Evolutionary conservation across 1,139 yeast species (phyloP).

Genomic region (Lodderomyces beijingensis): DNA sequence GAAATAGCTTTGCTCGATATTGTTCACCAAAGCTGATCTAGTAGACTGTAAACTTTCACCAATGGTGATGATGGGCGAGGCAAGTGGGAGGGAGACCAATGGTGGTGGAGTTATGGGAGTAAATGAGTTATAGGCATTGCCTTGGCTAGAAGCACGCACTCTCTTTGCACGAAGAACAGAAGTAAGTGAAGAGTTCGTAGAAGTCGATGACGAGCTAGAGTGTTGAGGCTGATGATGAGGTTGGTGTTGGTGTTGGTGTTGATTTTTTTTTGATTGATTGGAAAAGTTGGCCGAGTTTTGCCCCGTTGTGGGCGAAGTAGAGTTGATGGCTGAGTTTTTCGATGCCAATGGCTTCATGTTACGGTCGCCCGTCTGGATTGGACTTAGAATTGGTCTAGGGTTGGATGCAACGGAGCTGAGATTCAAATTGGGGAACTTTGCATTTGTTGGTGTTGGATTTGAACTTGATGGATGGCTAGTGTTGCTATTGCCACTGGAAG

Average conservation of each 20-base stretch:
- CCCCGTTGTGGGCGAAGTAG: slow-evolving; percentile 5
- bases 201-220: slow-evolving; percentile 10
- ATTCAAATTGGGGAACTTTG: slow-evolving; percentile 16
- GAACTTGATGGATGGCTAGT: slow-evolving; percentile 1
- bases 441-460: slow-evolving; percentile 15
- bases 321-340: background rate
- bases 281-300: slow-evolving; percentile 5
- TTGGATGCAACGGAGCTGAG: slow-evolving; percentile 1
- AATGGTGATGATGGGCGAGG: slow-evolving; percentile 40
- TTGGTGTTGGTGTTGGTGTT: slow-evolving; percentile 6
- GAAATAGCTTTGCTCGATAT: slow-evolving; percentile 37
- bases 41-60: slow-evolving; percentile 31
- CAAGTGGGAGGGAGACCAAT: slow-evolving; percentile 15
- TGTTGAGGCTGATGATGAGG: slow-evolving; percentile 7
- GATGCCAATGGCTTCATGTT: background rate
- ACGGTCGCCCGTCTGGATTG: slow-evolving; percentile 7
- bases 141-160: slow-evolving; percentile 13
- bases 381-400: slow-evolving; percentile 12
- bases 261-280: slow-evolving; percentile 1
- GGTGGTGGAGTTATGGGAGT: slow-evolving; percentile 25
- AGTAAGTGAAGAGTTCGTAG: slow-evolving; percentile 11
- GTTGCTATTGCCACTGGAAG: slow-evolving; percentile 6
- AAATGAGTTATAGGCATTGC: slow-evolving; percentile 5
- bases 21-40: slow-evolving; percentile 27
- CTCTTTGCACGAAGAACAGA: slow-evolving; percentile 10